Evolutionary conservation across 345 rosid species (phyloP).

Genomic region (Cardamine resedifolia): DNA sequence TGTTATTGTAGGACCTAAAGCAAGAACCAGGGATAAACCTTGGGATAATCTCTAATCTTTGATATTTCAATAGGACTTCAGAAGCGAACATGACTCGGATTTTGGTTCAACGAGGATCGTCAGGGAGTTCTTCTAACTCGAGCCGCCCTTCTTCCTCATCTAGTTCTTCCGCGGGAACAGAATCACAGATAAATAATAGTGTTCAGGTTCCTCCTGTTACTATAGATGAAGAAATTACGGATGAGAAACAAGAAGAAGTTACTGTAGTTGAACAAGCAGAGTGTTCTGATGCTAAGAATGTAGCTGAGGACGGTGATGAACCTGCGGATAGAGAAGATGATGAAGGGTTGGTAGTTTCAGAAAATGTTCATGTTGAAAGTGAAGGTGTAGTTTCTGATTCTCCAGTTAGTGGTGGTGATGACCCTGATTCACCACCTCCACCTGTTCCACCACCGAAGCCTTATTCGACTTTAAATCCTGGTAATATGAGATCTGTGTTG

Average conservation of each 20-base stretch:
- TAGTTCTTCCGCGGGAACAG: slow-evolving; percentile 63
- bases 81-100: slow-evolving; percentile 74
- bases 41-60: slow-evolving; percentile 43
- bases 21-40: slow-evolving; percentile 82
- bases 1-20: slow-evolving; percentile 77
- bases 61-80: slow-evolving; percentile 35
- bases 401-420: slow-evolving; percentile 42
- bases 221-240: slow-evolving; percentile 69
- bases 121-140: slow-evolving; percentile 81
- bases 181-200: slow-evolving; percentile 44
- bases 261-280: slow-evolving; percentile 53
- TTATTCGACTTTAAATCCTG: slow-evolving; percentile 45
- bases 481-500: slow-evolving; percentile 46
- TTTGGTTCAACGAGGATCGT: slow-evolving; percentile 80
- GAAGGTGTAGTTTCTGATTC: slow-evolving; percentile 52
- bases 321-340: slow-evolving; percentile 43
- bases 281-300: slow-evolving; percentile 52
- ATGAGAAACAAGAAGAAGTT: slow-evolving; percentile 57
- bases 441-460: slow-evolving; percentile 89
- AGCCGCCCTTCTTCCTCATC: slow-evolving; percentile 59
- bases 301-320: slow-evolving; percentile 43
- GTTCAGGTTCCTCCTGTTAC: slow-evolving; percentile 42
- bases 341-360: slow-evolving; percentile 44
- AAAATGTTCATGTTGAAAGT: slow-evolving; percentile 45
- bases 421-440: slow-evolving; percentile 73